Conservation (phyloP, 176 grass and related monocot species). For the Aegilops speltoides region DNA sequence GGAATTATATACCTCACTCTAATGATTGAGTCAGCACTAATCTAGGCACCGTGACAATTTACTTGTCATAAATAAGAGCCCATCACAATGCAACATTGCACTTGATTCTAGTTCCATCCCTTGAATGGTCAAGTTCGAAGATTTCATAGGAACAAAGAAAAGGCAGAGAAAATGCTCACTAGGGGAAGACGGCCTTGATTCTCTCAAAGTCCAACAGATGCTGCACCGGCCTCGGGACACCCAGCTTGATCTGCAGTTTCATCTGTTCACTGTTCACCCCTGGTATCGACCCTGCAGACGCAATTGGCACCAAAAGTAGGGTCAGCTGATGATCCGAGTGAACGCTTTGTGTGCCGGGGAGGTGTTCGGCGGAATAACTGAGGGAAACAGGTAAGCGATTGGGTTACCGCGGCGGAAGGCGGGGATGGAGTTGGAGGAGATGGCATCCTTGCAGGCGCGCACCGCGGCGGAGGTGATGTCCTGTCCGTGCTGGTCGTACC, state of each 20-base stretch:
- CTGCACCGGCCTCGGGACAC: constrained; percentile 67
- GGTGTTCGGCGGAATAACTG: constrained; percentile 33
- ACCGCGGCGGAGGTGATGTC: constrained; percentile 83
- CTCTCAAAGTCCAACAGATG: constrained; percentile 70
- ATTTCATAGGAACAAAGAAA: constrained; percentile 3
- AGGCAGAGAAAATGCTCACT: constrained; percentile 48
- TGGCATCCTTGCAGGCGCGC: constrained; percentile 91
- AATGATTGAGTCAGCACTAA: neutral
- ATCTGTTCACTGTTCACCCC: constrained; percentile 93
- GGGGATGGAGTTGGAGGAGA: constrained; percentile 96
- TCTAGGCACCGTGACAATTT: neutral
- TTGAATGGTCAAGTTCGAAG: constrained; percentile 9
- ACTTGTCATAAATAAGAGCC: constrained; percentile 5
- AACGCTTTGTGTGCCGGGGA: neutral
- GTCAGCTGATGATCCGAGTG: neutral
- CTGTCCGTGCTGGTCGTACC: constrained; percentile 97
- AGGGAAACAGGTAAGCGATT: neutral
- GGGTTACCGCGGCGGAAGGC: constrained; percentile 75
- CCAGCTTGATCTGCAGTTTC: constrained; percentile 97
- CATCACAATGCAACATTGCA: constrained; percentile 8
- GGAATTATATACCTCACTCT: neutral
- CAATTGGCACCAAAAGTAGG: neutral
- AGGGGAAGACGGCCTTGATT: constrained; percentile 90
- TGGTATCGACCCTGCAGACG: constrained; percentile 66
- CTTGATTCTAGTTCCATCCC: neutral